Evolutionary conservation across 805 yeast species (phyloP).

Genomic region (Saturnispora serradocipensis): DNA sequence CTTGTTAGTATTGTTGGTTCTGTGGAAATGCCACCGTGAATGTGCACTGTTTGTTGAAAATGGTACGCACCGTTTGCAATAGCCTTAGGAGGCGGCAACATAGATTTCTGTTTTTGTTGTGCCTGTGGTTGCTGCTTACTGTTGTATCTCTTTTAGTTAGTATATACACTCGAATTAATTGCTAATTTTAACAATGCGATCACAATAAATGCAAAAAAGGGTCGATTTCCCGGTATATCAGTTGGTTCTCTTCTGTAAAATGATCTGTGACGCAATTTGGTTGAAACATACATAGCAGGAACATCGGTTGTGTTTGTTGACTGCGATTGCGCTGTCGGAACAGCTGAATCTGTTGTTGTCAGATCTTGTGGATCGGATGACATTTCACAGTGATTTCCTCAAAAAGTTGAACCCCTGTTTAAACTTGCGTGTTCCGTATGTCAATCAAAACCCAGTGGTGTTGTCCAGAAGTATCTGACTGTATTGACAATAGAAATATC

Average conservation of each 20-base stretch:
- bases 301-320: neutral
- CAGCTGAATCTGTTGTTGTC: neutral
- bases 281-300: neutral
- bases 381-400: neutral
- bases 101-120: constrained; percentile 9
- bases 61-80: constrained; percentile 11
- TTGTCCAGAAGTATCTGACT: neutral
- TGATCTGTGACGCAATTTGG: neutral
- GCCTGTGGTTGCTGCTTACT: neutral
- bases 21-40: neutral
- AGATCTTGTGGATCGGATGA: constrained; percentile 1
- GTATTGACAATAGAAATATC: neutral
- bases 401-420: neutral
- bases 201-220: neutral
- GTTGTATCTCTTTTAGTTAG: neutral
- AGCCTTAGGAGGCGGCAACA: constrained; percentile 12
- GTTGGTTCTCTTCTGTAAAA: neutral
- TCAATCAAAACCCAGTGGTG: neutral
- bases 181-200: neutral
- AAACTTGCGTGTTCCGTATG: neutral
- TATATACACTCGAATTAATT: neutral
- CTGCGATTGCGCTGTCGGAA: neutral
- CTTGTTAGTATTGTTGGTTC: neutral
- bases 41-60: constrained; percentile 5
- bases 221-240: neutral